A percentile compares a stretch with the other conserved stretches of the same genome.
Evolutionary conservation across 352 stramenopile species (phyloP).

Genomic region (Globisporangium barbulae): DNA sequence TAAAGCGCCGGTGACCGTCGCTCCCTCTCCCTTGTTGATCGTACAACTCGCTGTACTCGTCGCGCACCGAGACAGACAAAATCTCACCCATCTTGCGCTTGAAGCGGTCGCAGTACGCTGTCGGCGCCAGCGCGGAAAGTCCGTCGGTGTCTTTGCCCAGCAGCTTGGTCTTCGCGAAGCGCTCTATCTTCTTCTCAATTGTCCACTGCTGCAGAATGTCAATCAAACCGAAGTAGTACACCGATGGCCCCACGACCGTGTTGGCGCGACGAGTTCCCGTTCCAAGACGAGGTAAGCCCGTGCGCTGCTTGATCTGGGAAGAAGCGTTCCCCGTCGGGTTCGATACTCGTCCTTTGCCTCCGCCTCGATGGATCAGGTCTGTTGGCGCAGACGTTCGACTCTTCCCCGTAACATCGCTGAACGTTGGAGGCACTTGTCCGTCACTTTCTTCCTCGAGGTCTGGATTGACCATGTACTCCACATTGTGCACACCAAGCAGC

Average conservation of each 20-base stretch:
- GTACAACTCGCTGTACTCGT: conserved; percentile 54
- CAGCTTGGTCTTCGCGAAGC: conserved; percentile 85
- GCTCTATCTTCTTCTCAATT: conserved; percentile 89
- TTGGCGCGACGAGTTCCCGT: conserved; percentile 78
- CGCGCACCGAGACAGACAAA: conserved; percentile 59
- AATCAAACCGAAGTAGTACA: conserved; percentile 89
- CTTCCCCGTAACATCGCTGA: conserved; percentile 8
- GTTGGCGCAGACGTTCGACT: conserved; percentile 18
- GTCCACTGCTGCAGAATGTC: conserved; percentile 89
- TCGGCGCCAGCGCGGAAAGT: conserved; percentile 75
- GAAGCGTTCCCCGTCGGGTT: conserved; percentile 20
- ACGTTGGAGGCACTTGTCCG: not conserved
- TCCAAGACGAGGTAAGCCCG: conserved; percentile 45
- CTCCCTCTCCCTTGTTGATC: conserved; percentile 30
- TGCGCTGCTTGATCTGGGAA: conserved; percentile 29
- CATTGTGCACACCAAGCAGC: conserved; percentile 86
- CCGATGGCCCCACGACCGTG: conserved; percentile 82
- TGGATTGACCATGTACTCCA: conserved; percentile 85
- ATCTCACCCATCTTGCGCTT: conserved; percentile 88
- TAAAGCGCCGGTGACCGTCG: conserved; percentile 41
- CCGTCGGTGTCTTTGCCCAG: conserved; percentile 75
- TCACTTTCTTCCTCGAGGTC: conserved; percentile 54
- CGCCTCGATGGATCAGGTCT: conserved; percentile 33
- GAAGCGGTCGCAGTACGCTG: conserved; percentile 86
- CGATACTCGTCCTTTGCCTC: conserved; percentile 16